phyloP scores from a whole-genome alignment of 192 early-diverging fungal genomes.

The Rhizophagus clarus region DNA sequence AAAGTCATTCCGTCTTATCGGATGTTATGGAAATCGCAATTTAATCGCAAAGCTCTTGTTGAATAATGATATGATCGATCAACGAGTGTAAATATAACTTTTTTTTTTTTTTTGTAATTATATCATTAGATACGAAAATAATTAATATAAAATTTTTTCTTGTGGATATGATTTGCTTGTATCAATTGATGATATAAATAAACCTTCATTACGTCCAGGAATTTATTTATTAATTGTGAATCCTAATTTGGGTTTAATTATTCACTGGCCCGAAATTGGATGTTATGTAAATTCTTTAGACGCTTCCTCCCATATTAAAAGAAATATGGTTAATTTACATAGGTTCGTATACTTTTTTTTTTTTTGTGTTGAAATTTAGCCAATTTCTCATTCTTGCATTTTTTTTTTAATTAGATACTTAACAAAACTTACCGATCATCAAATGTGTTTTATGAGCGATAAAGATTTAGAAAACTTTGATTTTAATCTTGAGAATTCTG shows the following conservation, averaged over 20 bases:
- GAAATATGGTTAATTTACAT: conserved; percentile 35
- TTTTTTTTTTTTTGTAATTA: not conserved
- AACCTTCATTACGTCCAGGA: not conserved
- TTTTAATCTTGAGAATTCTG: not conserved
- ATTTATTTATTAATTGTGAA: conserved; percentile 16
- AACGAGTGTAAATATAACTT: not conserved
- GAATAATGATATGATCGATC: not conserved
- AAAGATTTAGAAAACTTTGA: conserved; percentile 10
- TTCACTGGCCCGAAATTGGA: conserved; percentile 28
- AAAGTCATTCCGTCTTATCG: conserved; percentile 13
- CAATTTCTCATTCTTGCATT: not conserved
- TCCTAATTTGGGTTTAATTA: conserved; percentile 15
- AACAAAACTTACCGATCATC: conserved; percentile 31
- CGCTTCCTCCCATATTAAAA: conserved; percentile 22
- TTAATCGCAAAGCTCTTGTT: not conserved
- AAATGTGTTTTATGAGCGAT: conserved; percentile 28
- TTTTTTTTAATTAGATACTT: conserved; percentile 10
- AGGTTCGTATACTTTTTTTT: conserved; percentile 15
- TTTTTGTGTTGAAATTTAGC: not conserved
- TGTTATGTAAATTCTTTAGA: conserved; percentile 20
- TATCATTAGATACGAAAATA: not conserved
- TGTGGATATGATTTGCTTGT: not conserved
- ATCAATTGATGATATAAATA: not conserved
- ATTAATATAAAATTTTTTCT: not conserved
- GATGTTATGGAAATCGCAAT: conserved; percentile 9